Base-by-base conservation (phyloP, 192 early-diverging fungal species). In the Backusella circina region DNA sequence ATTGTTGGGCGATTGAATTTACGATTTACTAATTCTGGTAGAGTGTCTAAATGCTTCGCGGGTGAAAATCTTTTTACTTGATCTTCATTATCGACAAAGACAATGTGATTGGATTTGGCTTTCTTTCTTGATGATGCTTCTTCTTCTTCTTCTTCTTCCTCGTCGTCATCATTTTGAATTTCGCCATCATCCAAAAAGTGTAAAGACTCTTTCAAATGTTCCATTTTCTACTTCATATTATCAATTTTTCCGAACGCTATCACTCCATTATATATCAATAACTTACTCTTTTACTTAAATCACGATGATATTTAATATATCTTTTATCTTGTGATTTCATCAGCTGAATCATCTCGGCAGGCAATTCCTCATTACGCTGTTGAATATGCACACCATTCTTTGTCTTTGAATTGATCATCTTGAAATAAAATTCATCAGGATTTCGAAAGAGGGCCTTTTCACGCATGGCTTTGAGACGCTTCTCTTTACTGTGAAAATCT, bases 381-480 rank as follows among this genome's bases (percentile, higher is more conserved):
- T 85, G 77, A 13, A 94, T 75, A 75, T 98, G 97, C 1, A 92
- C 91, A 18, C 96, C 96, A 28, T 91, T 86, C 84, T 95, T 93
- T 70, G 95, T 93, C 75, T 92, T 89, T 23, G 90, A 77, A 75
- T 92, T 92, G 80, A 96, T 90, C 98, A 99, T 99, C 81, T 91
- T 94, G 78, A 96, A 97, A 87, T 98, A 98, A 82, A 99, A 99
- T 86, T 99, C 98, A 81, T 99, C 98, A 3, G 94, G 95, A 84
- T 99, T 99, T 76, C 91, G 85, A 70, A 90, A 85, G 15, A 90
- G 82, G 3, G 98, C 98, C 77, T 96, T 97, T 78, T 94, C 89
- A 33, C 90, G 87, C 80, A 99, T 86, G 28, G 90, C 87, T 86
- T 93, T 95, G 68, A 99, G 86, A 44, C 90, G 84, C 51, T 93